Conservation (phyloP, 176 grass and related monocot genomes). For the Paspalum vaginatum region DNA sequence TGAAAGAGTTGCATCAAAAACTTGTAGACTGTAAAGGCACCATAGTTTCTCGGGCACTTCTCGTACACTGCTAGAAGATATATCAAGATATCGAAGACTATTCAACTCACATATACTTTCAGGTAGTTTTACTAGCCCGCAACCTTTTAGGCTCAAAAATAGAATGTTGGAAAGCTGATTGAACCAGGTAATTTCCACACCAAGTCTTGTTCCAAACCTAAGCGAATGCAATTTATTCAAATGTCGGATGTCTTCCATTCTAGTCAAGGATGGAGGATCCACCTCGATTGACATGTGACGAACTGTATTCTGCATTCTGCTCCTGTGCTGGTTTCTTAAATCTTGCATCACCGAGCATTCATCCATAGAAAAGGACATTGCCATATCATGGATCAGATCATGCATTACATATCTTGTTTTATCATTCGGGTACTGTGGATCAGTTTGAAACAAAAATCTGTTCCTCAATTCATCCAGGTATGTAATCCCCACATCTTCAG, state of each 20-base stretch:
- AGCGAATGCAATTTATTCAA: neutral
- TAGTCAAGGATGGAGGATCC: neutral
- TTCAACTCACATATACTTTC: slow-evolving; percentile 33
- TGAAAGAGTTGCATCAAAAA: neutral
- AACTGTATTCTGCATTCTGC: neutral
- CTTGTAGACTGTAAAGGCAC: slow-evolving; percentile 36
- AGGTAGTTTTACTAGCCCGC: slow-evolving; percentile 10
- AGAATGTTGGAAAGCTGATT: slow-evolving; percentile 6
- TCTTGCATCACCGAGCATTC: neutral
- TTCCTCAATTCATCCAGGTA: neutral
- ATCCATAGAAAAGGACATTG: slow-evolving; percentile 24
- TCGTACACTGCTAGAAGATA: slow-evolving; percentile 5
- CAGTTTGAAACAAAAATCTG: slow-evolving; percentile 32
- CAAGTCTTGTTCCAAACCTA: neutral
- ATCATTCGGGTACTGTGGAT: neutral
- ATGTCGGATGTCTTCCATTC: neutral
- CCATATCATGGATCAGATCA: slow-evolving; percentile 52
- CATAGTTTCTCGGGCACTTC: slow-evolving; percentile 27
- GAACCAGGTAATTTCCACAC: slow-evolving; percentile 4
- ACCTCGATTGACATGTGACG: slow-evolving; percentile 18
- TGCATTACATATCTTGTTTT: slow-evolving; percentile 32
- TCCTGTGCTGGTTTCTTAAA: neutral
- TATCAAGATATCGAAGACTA: slow-evolving; percentile 37
- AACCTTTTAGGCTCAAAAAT: slow-evolving; percentile 16
- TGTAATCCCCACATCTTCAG: slow-evolving; percentile 8